Conservation (phyloP, 1,284 basidiomycete genomes). For the Puccinia coronata region DNA sequence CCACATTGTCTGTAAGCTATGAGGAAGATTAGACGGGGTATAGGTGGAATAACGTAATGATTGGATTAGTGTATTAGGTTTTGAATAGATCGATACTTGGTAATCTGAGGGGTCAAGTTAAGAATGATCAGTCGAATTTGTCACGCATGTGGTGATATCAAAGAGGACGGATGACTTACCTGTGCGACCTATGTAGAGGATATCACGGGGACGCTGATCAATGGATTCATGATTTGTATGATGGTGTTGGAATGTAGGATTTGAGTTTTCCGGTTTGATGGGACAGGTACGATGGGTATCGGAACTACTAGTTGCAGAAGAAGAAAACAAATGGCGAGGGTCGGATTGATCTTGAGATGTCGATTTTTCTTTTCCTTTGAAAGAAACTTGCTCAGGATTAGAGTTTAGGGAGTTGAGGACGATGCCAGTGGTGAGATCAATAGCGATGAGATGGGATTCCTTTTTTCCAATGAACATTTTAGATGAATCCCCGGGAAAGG, state of each 20-base stretch:
- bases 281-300: conserved; percentile 54
- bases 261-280: conserved; percentile 13
- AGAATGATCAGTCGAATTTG: not conserved
- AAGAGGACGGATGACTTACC: conserved; percentile 63
- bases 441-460: conserved; percentile 74
- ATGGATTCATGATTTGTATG: conserved; percentile 51
- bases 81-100: conserved; percentile 58
- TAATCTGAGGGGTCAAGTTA: conserved; percentile 55
- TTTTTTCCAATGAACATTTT: conserved; percentile 81
- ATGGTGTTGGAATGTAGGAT: conserved; percentile 42
- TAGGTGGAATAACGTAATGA: conserved; percentile 78
- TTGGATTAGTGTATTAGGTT: conserved; percentile 64
- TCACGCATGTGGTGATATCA: not conserved
- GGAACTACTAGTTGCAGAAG: conserved; percentile 72
- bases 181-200: conserved; percentile 77
- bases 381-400: not conserved
- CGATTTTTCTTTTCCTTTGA: conserved; percentile 69
- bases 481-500: conserved; percentile 69
- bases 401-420: conserved; percentile 61
- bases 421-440: conserved; percentile 78
- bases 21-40: conserved; percentile 49
- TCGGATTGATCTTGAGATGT: conserved; percentile 57
- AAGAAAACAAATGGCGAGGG: conserved; percentile 62
- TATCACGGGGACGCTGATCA: conserved; percentile 54
- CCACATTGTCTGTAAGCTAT: conserved; percentile 67